Conservation (phyloP, 2,329 filamentous ascomycete genomes). For the Penicillium nordicum region DNA sequence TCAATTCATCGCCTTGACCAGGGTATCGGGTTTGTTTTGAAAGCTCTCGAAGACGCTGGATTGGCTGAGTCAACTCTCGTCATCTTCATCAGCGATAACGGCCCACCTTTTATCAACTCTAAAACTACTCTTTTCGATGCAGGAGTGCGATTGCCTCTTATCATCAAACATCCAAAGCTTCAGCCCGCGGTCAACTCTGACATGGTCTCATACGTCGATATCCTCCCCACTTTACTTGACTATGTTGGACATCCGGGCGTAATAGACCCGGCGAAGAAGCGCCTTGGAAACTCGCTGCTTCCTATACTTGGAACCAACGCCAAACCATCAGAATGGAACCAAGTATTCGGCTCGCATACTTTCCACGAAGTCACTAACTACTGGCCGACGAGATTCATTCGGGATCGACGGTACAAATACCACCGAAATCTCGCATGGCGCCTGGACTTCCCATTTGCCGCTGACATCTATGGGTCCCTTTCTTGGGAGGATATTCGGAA, state of each 20-base stretch:
- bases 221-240: constrained; percentile 47
- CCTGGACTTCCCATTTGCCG: constrained; percentile 50
- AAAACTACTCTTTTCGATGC: constrained; percentile 52
- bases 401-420: constrained; percentile 47
- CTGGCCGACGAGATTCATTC: constrained; percentile 50
- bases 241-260: constrained; percentile 29
- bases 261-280: constrained; percentile 5
- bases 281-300: constrained; percentile 41
- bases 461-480: constrained; percentile 46
- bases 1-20: constrained; percentile 45
- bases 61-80: constrained; percentile 40
- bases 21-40: constrained; percentile 43
- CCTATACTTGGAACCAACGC: constrained; percentile 29
- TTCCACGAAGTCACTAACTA: constrained; percentile 53
- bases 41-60: constrained; percentile 32
- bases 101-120: constrained; percentile 51
- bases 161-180: constrained; percentile 38
- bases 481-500: constrained; percentile 48
- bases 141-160: constrained; percentile 44
- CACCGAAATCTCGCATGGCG: constrained; percentile 51
- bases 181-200: constrained; percentile 40
- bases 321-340: constrained; percentile 18
- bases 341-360: constrained; percentile 52
- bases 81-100: constrained; percentile 50
- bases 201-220: constrained; percentile 47